Conservation (phyloP, 345 rosid genomes). For the Rhodomyrtus tomentosa region DNA sequence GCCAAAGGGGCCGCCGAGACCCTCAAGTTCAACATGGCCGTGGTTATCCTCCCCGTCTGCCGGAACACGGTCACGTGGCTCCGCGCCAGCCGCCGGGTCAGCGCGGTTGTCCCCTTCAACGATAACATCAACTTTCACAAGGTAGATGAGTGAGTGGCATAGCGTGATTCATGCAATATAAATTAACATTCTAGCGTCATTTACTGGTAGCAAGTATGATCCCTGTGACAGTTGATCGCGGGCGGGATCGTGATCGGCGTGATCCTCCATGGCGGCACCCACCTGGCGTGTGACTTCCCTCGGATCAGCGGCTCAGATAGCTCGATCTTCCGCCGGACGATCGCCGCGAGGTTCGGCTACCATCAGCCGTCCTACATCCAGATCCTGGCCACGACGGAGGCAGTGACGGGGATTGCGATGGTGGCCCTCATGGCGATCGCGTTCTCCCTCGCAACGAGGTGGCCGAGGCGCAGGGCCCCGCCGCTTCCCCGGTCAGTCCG, state of each 20-base stretch:
- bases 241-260: conserved; percentile 45
- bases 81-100: conserved; percentile 22
- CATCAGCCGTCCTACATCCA: conserved; percentile 36
- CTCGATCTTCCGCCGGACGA: conserved; percentile 24
- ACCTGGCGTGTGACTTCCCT: conserved; percentile 49
- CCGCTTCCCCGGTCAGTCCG: conserved; percentile 32
- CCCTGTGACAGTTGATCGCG: conserved; percentile 23
- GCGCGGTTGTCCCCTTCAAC: conserved; percentile 29
- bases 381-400: conserved; percentile 39
- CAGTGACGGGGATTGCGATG: conserved; percentile 37
- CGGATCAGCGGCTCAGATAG: conserved; percentile 25
- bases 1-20: conserved; percentile 62
- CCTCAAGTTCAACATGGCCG: conserved; percentile 47
- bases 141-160: conserved; percentile 3
- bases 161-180: neutral
- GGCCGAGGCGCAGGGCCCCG: conserved; percentile 36
- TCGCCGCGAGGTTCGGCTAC: conserved; percentile 29
- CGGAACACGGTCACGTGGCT: conserved; percentile 44
- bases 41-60: conserved; percentile 40
- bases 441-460: conserved; percentile 40
- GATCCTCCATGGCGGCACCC: conserved; percentile 47
- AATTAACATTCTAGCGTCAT: neutral
- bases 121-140: conserved; percentile 52
- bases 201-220: neutral
- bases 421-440: conserved; percentile 41